Percentiles rank a stretch among this genome's conserved stretches.
Evolutionary conservation across 2,329 filamentous ascomycete genomes (phyloP).

Genomic region (Lachnellula occidentalis): DNA sequence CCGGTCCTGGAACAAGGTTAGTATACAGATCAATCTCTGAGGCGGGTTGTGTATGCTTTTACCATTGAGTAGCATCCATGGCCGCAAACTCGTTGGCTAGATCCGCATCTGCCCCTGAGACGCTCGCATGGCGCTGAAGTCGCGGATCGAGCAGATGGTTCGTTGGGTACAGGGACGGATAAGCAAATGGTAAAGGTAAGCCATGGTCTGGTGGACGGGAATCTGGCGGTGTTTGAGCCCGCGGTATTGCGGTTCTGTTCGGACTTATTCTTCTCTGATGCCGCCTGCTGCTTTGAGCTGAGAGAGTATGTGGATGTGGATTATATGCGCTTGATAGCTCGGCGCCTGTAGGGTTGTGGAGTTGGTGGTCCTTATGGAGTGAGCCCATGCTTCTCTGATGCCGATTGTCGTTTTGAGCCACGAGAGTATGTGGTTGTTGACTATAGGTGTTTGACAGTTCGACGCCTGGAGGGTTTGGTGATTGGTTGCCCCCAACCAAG

Average conservation of each 20-base stretch:
- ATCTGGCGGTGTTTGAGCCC: not conserved
- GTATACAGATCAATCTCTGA: not conserved
- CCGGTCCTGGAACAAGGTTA: slow-evolving; percentile 23
- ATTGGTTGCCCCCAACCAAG: slow-evolving; percentile 16
- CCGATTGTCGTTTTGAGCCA: slow-evolving; percentile 7
- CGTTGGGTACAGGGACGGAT: not conserved
- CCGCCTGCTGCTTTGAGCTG: slow-evolving; percentile 8
- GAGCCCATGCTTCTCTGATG: slow-evolving; percentile 9
- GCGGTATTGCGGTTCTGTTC: slow-evolving; percentile 2
- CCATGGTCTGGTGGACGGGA: slow-evolving; percentile 10
- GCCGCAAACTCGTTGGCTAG: slow-evolving; percentile 55
- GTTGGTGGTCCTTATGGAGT: not conserved
- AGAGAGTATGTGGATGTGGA: slow-evolving; percentile 14
- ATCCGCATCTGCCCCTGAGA: slow-evolving; percentile 33
- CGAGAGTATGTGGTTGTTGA: slow-evolving; percentile 13
- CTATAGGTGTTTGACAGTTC: slow-evolving; percentile 16
- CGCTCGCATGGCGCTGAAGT: slow-evolving; percentile 19
- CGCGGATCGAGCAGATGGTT: slow-evolving; percentile 5
- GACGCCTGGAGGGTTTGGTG: too few species aligned
- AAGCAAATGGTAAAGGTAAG: slow-evolving; percentile 8
- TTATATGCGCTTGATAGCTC: slow-evolving; percentile 16
- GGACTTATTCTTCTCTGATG: slow-evolving; percentile 9
- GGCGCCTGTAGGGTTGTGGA: too few species aligned
- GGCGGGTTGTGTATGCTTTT: slow-evolving; percentile 9
- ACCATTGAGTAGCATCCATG: slow-evolving; percentile 47